These are phyloP conservation scores for Cordyceps sp. DNA, from an alignment of 2,329 filamentous ascomycete genomes.

Conservation along the genomic window DNA sequence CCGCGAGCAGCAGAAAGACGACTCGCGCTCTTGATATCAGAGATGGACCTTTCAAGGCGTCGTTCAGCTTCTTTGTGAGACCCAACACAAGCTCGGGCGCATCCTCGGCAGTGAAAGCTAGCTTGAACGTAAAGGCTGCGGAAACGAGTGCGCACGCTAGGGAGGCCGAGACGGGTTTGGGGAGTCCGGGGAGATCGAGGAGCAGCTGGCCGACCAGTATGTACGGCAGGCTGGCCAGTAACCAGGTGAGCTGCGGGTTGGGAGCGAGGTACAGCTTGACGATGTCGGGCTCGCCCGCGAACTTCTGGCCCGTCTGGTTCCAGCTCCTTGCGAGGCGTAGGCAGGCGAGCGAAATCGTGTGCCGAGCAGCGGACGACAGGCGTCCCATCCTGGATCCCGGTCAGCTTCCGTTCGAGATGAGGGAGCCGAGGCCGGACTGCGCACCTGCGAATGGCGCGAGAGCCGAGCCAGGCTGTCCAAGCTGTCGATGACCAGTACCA, in stretches of 20 bases:
- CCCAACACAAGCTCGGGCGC: conserved; percentile 62
- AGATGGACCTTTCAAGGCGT: conserved; percentile 23
- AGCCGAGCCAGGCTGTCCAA: conserved; percentile 43
- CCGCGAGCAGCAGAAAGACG: conserved; percentile 30
- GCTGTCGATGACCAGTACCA: conserved; percentile 83
- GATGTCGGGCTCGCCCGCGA: conserved; percentile 78
- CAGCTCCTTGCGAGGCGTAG: conserved; percentile 60
- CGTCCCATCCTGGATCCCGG: conserved; percentile 9
- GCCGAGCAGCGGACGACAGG: conserved; percentile 13
- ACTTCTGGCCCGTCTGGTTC: conserved; percentile 97
- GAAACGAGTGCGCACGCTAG: conserved; percentile 25
- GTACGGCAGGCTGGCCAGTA: conserved; percentile 54
- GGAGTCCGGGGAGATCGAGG: conserved; percentile 23
- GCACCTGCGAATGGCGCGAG: conserved; percentile 27
- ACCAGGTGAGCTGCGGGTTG: conserved; percentile 57
- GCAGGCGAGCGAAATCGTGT: conserved; percentile 33
- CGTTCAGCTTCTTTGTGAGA: conserved; percentile 21
- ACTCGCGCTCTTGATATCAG: conserved; percentile 31
- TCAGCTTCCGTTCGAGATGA: conserved; percentile 2
- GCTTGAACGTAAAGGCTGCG: conserved; percentile 65
- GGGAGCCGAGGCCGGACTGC: neutral
- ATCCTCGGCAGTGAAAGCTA: conserved; percentile 75
- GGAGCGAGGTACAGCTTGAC: conserved; percentile 52
- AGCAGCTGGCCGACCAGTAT: conserved; percentile 34
- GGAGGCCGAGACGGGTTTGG: conserved; percentile 22